Conservation (phyloP, 257 asterid genomes). For the Gentiana dahurica region DNA sequence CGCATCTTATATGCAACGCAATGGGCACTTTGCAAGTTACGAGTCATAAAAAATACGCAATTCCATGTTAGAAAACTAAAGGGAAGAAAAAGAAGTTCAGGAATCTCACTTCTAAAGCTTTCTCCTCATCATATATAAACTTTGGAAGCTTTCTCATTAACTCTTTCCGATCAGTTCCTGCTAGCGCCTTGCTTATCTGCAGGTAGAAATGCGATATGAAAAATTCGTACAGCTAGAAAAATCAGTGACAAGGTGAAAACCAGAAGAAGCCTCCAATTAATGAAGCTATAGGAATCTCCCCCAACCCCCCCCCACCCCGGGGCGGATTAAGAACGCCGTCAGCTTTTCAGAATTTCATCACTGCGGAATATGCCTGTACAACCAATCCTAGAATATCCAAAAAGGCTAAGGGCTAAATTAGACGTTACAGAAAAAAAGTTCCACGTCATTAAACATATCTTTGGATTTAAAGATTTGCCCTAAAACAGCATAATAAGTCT, state of each 20-base stretch:
- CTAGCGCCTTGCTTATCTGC: constrained; percentile 35
- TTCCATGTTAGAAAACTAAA: too few species aligned
- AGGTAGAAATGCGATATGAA: constrained; percentile 1
- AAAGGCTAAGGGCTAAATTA: too few species aligned
- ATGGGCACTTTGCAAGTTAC: too few species aligned
- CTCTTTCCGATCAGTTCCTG: constrained; percentile 31
- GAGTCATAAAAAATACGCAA: too few species aligned
- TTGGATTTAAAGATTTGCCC: not conserved
- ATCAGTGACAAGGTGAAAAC: not conserved
- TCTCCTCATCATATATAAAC: constrained; percentile 39
- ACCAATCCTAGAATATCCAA: too few species aligned
- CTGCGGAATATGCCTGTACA: too few species aligned
- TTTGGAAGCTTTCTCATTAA: constrained; percentile 37
- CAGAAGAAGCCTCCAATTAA: not conserved
- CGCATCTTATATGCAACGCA: too few species aligned
- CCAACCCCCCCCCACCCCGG: too few species aligned
- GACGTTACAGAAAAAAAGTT: too few species aligned
- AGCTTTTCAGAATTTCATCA: too few species aligned
- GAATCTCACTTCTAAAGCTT: constrained; percentile 32
- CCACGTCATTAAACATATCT: too few species aligned
- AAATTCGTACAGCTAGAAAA: not conserved
- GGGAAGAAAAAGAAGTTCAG: not conserved
- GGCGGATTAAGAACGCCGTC: too few species aligned
- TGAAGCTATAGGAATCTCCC: not conserved
- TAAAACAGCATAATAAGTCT: not conserved